Base-by-base conservation (phyloP, 257 asterid genomes). In the Ballota nigra region DNA sequence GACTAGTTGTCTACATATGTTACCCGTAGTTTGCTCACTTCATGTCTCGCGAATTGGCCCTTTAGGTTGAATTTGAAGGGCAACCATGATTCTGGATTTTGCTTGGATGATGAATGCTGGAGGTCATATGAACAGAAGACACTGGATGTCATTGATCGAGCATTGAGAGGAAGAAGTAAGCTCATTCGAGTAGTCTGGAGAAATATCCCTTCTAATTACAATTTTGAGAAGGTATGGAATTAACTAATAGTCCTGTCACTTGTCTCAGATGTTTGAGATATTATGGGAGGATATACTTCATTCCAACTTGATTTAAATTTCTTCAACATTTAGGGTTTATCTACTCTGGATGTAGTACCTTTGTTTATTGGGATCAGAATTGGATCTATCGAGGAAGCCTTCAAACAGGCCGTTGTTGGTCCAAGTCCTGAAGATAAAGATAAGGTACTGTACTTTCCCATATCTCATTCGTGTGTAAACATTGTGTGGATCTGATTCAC, bases 351-450 rank as follows among this genome's bases (percentile, higher is more conserved):
- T 82, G 81, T 80, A 55, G 96, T 89, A 76, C 75, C 87, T 59
- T 67, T 95, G 79, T 82, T 92, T 38, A 82, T 95, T 80, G 98
- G 98, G 57, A 85, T 95, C 77, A 73, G 82, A 66, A 78, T 86
- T 51, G 86, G 75, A 72, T 84, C 98, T 22, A 56, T 77, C 43
- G 99, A 89, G 79, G 96, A 87, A 69, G 92, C 96, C 63, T 88
- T 88, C 79, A 92, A 85, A 73, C 86, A 80, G 83, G 89, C 86
- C 52, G 79, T 91, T 82, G 63, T 85, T 71, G 99, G 99, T 57
- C 99, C 99, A 75, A 95, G 99, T 83, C 88, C 98, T 6, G 98
- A 91, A 85, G 98, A 95, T 67, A 88, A 78, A 79, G 96, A 86
- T 74, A 83, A 92, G 99, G 99, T 92, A 66, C 53, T 71, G 68